phyloP scores from a whole-genome alignment of 495 filamentous ascomycete genomes.

The Neurospora hispaniola region DNA sequence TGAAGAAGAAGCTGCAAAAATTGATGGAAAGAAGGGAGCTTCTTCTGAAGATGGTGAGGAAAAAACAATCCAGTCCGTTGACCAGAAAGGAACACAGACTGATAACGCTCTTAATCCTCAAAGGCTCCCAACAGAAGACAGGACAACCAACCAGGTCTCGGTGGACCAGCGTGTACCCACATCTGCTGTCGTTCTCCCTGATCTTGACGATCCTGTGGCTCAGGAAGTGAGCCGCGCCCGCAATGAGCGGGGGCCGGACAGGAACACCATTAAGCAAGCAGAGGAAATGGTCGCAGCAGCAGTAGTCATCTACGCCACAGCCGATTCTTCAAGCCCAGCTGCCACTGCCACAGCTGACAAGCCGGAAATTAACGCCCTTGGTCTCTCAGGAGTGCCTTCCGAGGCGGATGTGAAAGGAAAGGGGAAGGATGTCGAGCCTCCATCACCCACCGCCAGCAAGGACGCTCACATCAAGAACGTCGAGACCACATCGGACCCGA shows the following conservation, averaged over 20 bases:
- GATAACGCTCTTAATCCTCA: constrained; percentile 20
- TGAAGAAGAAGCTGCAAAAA: constrained; percentile 20
- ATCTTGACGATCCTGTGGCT: constrained; percentile 31
- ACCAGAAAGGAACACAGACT: constrained; percentile 26
- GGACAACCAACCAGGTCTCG: constrained; percentile 12
- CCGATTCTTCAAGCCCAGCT: constrained; percentile 27
- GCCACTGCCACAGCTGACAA: constrained; percentile 22
- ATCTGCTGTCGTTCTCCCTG: constrained; percentile 33
- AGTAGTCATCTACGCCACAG: constrained; percentile 36
- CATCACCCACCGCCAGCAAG: constrained; percentile 21
- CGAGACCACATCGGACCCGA: constrained; percentile 24
- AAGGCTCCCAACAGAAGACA: constrained; percentile 16
- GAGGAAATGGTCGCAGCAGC: constrained; percentile 39
- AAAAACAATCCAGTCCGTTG: constrained; percentile 18
- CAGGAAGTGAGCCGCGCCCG: constrained; percentile 27
- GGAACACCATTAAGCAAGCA: constrained; percentile 27
- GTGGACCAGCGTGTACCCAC: constrained; percentile 31
- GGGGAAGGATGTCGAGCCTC: constrained; percentile 19
- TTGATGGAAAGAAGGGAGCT: constrained; percentile 14
- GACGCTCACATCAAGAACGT: constrained; percentile 30
- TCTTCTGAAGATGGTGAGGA: constrained; percentile 27
- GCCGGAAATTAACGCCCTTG: constrained; percentile 17
- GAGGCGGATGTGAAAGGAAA: constrained; percentile 19
- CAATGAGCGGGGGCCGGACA: constrained; percentile 29
- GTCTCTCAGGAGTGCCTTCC: constrained; percentile 23